These are phyloP conservation scores for Pyronema omphalodes DNA, from an alignment of 495 filamentous ascomycete species.

Conservation along the genomic window DNA sequence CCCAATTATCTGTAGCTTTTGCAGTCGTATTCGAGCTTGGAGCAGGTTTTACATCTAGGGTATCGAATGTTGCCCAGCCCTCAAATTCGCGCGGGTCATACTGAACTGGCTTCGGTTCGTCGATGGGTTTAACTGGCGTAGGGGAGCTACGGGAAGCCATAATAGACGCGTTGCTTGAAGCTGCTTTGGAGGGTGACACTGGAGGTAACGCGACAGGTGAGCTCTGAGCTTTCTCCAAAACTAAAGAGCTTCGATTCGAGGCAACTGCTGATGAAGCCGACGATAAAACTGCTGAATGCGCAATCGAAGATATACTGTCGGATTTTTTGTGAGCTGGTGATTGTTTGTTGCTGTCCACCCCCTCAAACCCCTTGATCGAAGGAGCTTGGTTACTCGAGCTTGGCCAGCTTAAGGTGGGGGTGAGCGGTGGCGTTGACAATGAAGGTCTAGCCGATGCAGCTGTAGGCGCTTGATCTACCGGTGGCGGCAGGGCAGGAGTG, in stretches of 20 bases:
- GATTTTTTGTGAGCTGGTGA: too few species aligned
- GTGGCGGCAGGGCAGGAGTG: background rate
- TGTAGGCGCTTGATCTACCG: background rate
- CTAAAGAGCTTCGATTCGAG: background rate
- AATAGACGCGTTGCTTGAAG: too few species aligned
- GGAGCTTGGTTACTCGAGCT: background rate
- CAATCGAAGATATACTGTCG: constrained; percentile 2
- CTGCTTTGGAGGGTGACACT: too few species aligned
- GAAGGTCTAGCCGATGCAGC: background rate
- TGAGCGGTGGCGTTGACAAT: background rate
- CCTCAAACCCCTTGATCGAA: background rate
- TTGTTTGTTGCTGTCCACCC: too few species aligned
- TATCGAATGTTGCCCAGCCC: constrained; percentile 17
- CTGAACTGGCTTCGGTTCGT: background rate
- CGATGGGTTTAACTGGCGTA: background rate
- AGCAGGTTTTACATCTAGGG: constrained; percentile 5
- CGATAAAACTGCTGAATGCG: background rate
- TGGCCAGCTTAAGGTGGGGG: background rate
- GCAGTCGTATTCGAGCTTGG: constrained; percentile 2
- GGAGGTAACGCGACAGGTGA: too few species aligned
- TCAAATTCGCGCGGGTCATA: constrained; percentile 3
- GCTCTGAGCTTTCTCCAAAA: too few species aligned
- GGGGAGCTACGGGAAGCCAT: background rate
- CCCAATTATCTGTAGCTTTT: constrained; percentile 14
- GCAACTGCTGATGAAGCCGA: too few species aligned